phyloP scores from a whole-genome alignment of 495 filamentous ascomycete species.

The Penicillium pancosmium region DNA sequence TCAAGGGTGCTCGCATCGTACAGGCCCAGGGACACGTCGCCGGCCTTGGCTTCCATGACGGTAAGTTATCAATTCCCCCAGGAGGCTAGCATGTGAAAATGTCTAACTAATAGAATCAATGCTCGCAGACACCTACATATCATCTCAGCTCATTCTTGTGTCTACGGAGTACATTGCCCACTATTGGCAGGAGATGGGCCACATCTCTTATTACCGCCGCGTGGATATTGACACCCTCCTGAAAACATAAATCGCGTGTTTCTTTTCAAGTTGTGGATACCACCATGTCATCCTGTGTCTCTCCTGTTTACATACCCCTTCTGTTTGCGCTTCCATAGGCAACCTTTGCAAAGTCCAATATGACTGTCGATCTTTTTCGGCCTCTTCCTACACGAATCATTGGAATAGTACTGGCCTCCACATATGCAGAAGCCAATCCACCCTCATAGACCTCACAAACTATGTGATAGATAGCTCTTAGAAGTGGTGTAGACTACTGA shows the following conservation, averaged over 20 bases:
- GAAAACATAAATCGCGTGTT: slow-evolving; percentile 51
- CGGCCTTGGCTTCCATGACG: slow-evolving; percentile 63
- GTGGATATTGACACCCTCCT: slow-evolving; percentile 77
- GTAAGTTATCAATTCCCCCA: slow-evolving; percentile 48
- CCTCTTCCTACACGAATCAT: no score
- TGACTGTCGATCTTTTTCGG: background rate
- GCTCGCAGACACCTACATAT: slow-evolving; percentile 66
- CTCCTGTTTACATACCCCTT: slow-evolving; percentile 16
- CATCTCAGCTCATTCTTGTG: slow-evolving; percentile 76
- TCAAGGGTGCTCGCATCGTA: slow-evolving; percentile 75
- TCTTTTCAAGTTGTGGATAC: background rate
- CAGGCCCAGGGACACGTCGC: slow-evolving; percentile 78
- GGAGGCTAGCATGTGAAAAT: background rate
- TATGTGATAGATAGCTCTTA: background rate
- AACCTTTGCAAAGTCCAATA: background rate
- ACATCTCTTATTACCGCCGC: slow-evolving; percentile 79
- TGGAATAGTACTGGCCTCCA: no score
- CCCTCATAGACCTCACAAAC: background rate
- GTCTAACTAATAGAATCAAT: background rate
- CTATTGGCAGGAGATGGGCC: slow-evolving; percentile 78
- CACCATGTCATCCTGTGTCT: background rate
- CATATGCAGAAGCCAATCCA: background rate
- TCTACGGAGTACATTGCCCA: slow-evolving; percentile 77
- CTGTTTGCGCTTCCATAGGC: background rate
- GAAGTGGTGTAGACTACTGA: background rate